Conservation (phyloP, 1,284 basidiomycete genomes). For the Trametes pubescens region DNA sequence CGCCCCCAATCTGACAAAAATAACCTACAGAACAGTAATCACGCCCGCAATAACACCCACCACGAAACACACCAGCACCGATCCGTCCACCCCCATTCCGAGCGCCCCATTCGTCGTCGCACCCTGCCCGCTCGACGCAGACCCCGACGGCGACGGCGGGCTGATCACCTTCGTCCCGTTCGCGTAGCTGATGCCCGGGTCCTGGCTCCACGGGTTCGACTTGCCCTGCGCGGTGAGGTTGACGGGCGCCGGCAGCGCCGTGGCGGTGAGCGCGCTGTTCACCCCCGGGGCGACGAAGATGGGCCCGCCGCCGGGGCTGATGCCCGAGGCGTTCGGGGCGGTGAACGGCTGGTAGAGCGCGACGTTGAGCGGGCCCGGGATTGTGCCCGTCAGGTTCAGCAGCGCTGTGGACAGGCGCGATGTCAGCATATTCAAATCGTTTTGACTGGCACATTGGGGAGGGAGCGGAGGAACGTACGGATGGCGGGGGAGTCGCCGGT, state of each 20-base stretch:
- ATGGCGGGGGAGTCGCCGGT: conserved; percentile 33
- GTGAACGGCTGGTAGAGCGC: conserved; percentile 50
- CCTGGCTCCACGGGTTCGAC: conserved; percentile 35
- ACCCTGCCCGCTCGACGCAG: too few species aligned
- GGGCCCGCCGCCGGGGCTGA: conserved; percentile 50
- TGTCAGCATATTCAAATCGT: conserved; percentile 6
- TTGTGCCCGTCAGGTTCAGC: conserved; percentile 39
- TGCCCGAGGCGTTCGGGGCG: conserved; percentile 49
- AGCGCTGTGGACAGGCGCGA: conserved; percentile 36
- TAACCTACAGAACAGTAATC: conserved; percentile 1
- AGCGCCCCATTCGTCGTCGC: conserved; percentile 20
- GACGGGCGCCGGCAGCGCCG: conserved; percentile 47
- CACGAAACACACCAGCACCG: conserved; percentile 15
- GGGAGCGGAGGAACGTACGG: conserved; percentile 24
- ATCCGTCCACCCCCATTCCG: conserved; percentile 4
- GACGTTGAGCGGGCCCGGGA: conserved; percentile 45
- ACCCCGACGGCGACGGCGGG: conserved; percentile 19
- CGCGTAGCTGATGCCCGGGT: conserved; percentile 35
- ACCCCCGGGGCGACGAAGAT: conserved; percentile 49
- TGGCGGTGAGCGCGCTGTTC: conserved; percentile 46
- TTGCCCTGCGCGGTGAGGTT: conserved; percentile 48
- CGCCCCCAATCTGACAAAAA: background rate
- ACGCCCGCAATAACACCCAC: conserved; percentile 13
- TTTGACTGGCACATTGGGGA: too few species aligned
- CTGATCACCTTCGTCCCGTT: conserved; percentile 33